Evolutionary conservation across 208 protist genomes (phyloP), one percentile per base, ranked within the genome.

Genomic region (Wallacemonas collosoma): DNA sequence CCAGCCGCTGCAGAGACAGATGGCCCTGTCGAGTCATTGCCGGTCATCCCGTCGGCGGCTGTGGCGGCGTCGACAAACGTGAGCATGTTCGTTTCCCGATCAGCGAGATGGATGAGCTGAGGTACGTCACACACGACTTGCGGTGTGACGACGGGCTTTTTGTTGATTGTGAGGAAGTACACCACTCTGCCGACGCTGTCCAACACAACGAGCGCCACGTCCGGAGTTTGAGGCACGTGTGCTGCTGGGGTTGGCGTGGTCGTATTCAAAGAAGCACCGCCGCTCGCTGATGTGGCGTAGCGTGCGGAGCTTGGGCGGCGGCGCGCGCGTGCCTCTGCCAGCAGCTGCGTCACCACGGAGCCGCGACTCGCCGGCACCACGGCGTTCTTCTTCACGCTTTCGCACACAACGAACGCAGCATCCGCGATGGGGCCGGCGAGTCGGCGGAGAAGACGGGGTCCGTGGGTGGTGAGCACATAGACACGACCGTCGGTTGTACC

Each of bases 401-500:
- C 63, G 57, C 77, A 87, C 62, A 75, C 68, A 26, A 87, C 83
- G 78, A 96, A 94, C 9, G 73, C 67, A 11, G 86, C 41, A 72
- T 96, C 91, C 5, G 83, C 81, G 58, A 96, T 83, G 11, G 91
- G 91, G 5, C 91, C 91, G 15, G 80, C 77, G 35, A 90, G 78
- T 3, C 82, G 87, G 14, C 80, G 76, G 17, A 83, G 75, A 8
- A 82, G 55, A 15, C 76, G 79, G 12, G 45, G 53, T 26, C 76
- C 69, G 38, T 73, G 68, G 1, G 26, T 36, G 26, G 68, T 56
- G 7, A 95, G 60, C 40, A 94, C 40, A 62, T 82, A 72, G 2
- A 95, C 54, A 12, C 81, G 79, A 1, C 91, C 91, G 58, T 90
- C 86, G 9, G 77, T 87, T 4, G 82, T 87, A 56, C 90, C 90